Evolutionary conservation across 2,329 filamentous ascomycete species (phyloP).

Genomic region (Berkeleyomyces rouxiae): DNA sequence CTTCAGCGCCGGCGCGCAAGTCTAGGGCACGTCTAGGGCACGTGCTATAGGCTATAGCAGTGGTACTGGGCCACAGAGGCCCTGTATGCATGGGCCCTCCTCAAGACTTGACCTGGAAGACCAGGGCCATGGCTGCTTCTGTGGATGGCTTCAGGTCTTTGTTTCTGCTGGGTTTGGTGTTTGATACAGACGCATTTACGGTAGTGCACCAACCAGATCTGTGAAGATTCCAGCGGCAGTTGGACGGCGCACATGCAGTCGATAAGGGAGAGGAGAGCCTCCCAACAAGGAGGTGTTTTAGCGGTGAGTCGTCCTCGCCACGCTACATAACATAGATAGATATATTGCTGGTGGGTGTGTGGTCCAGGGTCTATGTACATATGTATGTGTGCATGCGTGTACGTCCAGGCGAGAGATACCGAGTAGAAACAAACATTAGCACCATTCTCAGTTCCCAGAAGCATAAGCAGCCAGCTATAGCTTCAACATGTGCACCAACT

Average conservation of each 20-base stretch:
- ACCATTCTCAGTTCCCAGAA: too few relatives aligned
- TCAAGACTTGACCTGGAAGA: neutral
- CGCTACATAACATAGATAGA: too few relatives aligned
- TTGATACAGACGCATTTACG: neutral
- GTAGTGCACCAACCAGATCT: neutral
- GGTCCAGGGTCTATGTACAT: neutral
- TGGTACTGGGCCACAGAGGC: neutral
- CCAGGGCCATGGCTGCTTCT: neutral
- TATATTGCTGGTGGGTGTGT: too few relatives aligned
- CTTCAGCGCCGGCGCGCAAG: neutral
- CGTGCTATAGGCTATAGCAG: neutral
- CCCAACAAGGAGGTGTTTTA: neutral
- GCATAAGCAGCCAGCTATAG: neutral
- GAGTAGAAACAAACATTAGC: too few relatives aligned
- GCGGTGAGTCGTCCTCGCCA: neutral
- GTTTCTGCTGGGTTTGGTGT: neutral
- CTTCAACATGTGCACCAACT: neutral
- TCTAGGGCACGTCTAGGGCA: neutral
- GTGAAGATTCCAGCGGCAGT: neutral
- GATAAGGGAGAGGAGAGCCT: neutral
- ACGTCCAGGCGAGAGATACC: too few relatives aligned
- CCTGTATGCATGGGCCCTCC: neutral
- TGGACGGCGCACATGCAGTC: neutral
- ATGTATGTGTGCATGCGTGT: too few relatives aligned
- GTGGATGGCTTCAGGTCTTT: neutral